phyloP scores from a whole-genome alignment of 805 yeast species.

The Aciculoconidium aculeatum region DNA sequence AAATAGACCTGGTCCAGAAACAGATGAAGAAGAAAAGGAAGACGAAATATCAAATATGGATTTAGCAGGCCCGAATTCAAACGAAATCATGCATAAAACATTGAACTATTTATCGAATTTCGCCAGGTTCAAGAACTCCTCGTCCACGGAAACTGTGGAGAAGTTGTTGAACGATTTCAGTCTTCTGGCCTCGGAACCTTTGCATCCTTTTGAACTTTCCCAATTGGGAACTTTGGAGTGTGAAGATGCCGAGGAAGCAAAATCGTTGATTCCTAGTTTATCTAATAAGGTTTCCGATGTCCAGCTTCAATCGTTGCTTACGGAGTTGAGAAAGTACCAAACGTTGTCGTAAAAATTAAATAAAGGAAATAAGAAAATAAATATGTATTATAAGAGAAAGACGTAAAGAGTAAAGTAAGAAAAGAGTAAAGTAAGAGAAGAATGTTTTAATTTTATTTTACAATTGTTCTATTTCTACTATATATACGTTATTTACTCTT shows the following conservation, averaged over 20 bases:
- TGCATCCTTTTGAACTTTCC: conserved; percentile 95
- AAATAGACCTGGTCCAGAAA: conserved; percentile 31
- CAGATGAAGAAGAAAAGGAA: conserved; percentile 36
- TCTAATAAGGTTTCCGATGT: conserved; percentile 75
- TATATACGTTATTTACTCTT: too few species aligned
- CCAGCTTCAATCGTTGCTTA: conserved; percentile 80
- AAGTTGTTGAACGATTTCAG: conserved; percentile 72
- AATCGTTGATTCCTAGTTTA: conserved; percentile 86
- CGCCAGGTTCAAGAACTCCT: conserved; percentile 86
- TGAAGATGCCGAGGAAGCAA: conserved; percentile 96
- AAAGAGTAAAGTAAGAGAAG: too few species aligned
- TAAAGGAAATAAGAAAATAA: too few species aligned
- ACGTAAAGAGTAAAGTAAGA: too few species aligned
- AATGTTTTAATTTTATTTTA: too few species aligned
- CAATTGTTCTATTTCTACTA: too few species aligned
- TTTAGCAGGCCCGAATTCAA: conserved; percentile 65
- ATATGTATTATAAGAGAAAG: too few species aligned
- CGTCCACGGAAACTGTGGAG: conserved; percentile 91
- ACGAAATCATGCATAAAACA: conserved; percentile 87
- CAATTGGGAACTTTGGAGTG: conserved; percentile 87
- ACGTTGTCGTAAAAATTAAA: conserved; percentile 31
- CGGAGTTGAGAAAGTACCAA: conserved; percentile 67
- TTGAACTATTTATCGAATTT: conserved; percentile 80
- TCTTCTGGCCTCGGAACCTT: conserved; percentile 37
- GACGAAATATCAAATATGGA: conserved; percentile 42